Conservation (phyloP, 169 alveolate species). For the Eimeria sp. region DNA sequence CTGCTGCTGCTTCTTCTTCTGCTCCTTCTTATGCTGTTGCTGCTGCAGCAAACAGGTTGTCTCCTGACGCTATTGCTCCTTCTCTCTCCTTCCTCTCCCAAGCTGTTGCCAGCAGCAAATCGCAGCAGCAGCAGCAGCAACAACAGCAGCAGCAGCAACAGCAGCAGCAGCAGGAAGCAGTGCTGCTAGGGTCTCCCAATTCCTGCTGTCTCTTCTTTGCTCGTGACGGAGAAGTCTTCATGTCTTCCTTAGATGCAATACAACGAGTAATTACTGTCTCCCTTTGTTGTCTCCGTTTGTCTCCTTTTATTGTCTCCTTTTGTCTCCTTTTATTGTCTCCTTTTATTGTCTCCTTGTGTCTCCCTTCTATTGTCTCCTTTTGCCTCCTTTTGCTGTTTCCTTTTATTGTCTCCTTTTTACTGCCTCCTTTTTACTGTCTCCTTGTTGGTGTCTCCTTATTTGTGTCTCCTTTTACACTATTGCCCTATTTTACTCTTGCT, state of each 20-base stretch:
- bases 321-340: background rate
- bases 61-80: background rate
- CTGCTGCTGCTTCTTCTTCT: no score
- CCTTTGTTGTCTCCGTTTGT: background rate
- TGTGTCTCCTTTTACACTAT: no score
- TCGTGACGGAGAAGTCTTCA: background rate
- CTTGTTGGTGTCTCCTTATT: no score
- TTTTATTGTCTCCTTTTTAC: no score
- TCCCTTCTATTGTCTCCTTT: no score
- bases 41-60: conserved; percentile 36
- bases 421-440: no score
- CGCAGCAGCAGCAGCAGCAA: conserved; percentile 42
- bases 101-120: conserved; percentile 27
- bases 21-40: no score
- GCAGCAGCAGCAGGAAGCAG: conserved; percentile 39
- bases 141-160: conserved; percentile 38
- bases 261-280: background rate
- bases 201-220: conserved; percentile 18
- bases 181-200: conserved; percentile 48
- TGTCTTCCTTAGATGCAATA: background rate
- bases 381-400: no score
- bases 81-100: background rate
- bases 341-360: no score
- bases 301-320: no score
- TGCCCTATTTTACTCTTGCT: no score